phyloP scores from a whole-genome alignment of 2,329 filamentous ascomycete species.

The Ceratocystis ficicola region DNA sequence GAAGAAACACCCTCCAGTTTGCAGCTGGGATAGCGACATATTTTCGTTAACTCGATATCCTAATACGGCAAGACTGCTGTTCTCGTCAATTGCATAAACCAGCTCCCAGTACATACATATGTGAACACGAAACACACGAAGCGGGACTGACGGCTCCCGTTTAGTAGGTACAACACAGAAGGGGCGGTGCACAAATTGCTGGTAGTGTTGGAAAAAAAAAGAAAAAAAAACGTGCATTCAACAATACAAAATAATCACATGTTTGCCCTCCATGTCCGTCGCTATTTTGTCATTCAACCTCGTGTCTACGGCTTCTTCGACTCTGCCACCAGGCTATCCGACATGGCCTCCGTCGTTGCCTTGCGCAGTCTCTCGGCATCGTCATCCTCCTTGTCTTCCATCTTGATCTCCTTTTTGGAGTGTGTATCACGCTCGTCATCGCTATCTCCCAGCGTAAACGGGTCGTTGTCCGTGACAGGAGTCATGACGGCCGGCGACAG shows the following conservation, averaged over 20 bases:
- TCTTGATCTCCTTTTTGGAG: constrained; percentile 32
- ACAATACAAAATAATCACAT: constrained; percentile 9
- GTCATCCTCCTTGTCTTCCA: constrained; percentile 44
- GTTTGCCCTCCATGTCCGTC: neutral
- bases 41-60: constrained; percentile 1
- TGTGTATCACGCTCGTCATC: constrained; percentile 69
- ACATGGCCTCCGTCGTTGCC: constrained; percentile 50
- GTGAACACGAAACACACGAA: too few species aligned
- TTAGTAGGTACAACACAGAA: too few species aligned
- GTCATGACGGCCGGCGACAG: constrained; percentile 59
- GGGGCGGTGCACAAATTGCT: too few species aligned
- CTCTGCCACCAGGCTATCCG: constrained; percentile 40
- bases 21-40: neutral
- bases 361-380: constrained; percentile 53
- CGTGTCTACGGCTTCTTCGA: constrained; percentile 26
- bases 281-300: neutral
- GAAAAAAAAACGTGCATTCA: neutral
- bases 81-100: neutral
- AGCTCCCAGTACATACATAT: too few species aligned
- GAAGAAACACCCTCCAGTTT: too few species aligned
- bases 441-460: constrained; percentile 90
- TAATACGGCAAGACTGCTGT: neutral
- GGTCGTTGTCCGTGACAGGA: constrained; percentile 59
- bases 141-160: too few species aligned
- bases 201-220: neutral